Evolutionary conservation across 495 filamentous ascomycete genomes (phyloP).

Genomic region (Aspergillus nanangensis): DNA sequence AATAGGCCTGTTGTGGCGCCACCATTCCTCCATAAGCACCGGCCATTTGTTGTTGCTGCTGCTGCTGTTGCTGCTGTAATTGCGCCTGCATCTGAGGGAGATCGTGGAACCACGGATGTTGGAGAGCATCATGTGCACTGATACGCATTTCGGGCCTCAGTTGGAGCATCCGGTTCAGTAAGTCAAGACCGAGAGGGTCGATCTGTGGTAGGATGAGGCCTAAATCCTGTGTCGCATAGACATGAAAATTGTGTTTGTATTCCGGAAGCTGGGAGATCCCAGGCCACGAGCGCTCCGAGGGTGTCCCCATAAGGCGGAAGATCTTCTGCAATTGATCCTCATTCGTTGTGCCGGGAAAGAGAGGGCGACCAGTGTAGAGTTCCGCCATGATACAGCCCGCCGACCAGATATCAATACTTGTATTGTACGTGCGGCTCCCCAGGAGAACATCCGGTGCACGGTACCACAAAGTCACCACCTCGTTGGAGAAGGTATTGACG

Average conservation of each 20-base stretch:
- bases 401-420: slow-evolving; percentile 97
- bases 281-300: slow-evolving; percentile 88
- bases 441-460: slow-evolving; percentile 90
- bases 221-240: slow-evolving; percentile 92
- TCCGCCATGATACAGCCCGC: slow-evolving; percentile 98
- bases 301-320: slow-evolving; percentile 96
- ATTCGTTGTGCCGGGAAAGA: slow-evolving; percentile 94
- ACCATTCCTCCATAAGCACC: slow-evolving; percentile 40
- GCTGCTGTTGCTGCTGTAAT: slow-evolving; percentile 42
- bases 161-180: slow-evolving; percentile 87
- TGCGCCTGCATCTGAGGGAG: slow-evolving; percentile 49
- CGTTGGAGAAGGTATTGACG: slow-evolving; percentile 97
- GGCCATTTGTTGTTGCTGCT: slow-evolving; percentile 35
- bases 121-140: slow-evolving; percentile 75
- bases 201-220: slow-evolving; percentile 83
- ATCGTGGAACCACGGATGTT: slow-evolving; percentile 87
- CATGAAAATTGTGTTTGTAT: slow-evolving; percentile 89
- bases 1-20: slow-evolving; percentile 37
- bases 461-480: slow-evolving; percentile 97
- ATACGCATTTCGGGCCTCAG: slow-evolving; percentile 88
- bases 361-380: slow-evolving; percentile 89
- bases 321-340: slow-evolving; percentile 94
- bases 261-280: slow-evolving; percentile 86
- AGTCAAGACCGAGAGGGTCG: slow-evolving; percentile 77
- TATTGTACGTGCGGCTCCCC: slow-evolving; percentile 89